Evolutionary conservation across 306 rosid genomes (phyloP).

Genomic region (Begonia loranthoides): DNA sequence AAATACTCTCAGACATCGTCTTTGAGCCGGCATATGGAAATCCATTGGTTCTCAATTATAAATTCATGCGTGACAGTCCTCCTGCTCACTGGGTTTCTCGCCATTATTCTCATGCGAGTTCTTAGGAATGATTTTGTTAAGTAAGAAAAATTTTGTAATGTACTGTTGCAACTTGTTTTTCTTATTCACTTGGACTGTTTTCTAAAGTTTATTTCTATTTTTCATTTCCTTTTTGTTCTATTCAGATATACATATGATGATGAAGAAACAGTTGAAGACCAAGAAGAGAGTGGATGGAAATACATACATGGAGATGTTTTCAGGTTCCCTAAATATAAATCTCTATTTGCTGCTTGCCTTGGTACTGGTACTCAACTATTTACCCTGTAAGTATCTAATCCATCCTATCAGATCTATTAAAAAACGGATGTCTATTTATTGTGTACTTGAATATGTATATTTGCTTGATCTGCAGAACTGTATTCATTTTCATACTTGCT

Average conservation of each 20-base stretch:
- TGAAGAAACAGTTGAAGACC: conserved; percentile 74
- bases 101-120: too few species aligned
- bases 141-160: too few species aligned
- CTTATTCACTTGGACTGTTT: too few species aligned
- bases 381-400: conserved; percentile 48
- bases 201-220: not conserved
- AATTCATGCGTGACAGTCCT: too few species aligned
- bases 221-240: conserved; percentile 5
- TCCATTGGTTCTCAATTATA: conserved; percentile 19
- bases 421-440: too few species aligned
- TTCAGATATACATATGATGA: conserved; percentile 74
- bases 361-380: conserved; percentile 85
- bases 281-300: conserved; percentile 92
- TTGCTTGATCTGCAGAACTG: conserved; percentile 19
- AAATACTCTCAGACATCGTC: conserved; percentile 83
- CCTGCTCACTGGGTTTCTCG: too few species aligned
- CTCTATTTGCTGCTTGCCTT: conserved; percentile 66
- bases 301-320: conserved; percentile 89
- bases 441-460: too few species aligned
- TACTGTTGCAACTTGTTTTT: too few species aligned
- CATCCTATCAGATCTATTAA: too few species aligned
- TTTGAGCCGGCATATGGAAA: conserved; percentile 74
- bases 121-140: too few species aligned
- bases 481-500: conserved; percentile 78
- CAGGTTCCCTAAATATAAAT: conserved; percentile 66